Evolutionary conservation across 371 early-diverging fungal genomes (phyloP).

Genomic region (Capillidium heterosporum): DNA sequence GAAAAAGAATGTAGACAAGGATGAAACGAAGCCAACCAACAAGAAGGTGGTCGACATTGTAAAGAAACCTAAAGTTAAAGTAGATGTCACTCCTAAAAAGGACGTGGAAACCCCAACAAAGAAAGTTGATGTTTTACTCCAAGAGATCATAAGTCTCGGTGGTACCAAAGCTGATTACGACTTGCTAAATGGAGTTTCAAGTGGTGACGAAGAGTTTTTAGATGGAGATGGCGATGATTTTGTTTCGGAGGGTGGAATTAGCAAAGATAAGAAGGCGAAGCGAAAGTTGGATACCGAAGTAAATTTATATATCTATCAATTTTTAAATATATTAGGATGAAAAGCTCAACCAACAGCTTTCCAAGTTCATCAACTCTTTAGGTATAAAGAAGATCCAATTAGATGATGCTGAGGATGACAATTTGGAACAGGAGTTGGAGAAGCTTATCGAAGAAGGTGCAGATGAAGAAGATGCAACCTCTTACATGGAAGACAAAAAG

Average conservation of each 20-base stretch:
- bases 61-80: neutral
- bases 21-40: neutral
- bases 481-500: neutral
- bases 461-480: neutral
- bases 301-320: neutral
- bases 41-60: neutral
- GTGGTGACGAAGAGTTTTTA: slow-evolving; percentile 11
- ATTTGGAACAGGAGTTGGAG: neutral
- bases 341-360: neutral
- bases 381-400: slow-evolving; percentile 2
- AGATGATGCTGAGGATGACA: neutral
- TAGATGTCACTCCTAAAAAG: neutral
- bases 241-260: slow-evolving; percentile 4
- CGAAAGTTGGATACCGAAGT: neutral
- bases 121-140: slow-evolving; percentile 9
- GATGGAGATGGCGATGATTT: neutral
- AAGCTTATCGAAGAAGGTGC: neutral
- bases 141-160: slow-evolving; percentile 20
- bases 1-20: neutral
- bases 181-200: slow-evolving; percentile 17
- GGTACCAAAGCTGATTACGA: slow-evolving; percentile 19
- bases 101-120: neutral
- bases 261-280: neutral
- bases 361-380: slow-evolving; percentile 1
- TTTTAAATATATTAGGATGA: neutral